phyloP scores from a whole-genome alignment of 2,329 filamentous ascomycete species.

The Amylocarpus encephaloides region DNA sequence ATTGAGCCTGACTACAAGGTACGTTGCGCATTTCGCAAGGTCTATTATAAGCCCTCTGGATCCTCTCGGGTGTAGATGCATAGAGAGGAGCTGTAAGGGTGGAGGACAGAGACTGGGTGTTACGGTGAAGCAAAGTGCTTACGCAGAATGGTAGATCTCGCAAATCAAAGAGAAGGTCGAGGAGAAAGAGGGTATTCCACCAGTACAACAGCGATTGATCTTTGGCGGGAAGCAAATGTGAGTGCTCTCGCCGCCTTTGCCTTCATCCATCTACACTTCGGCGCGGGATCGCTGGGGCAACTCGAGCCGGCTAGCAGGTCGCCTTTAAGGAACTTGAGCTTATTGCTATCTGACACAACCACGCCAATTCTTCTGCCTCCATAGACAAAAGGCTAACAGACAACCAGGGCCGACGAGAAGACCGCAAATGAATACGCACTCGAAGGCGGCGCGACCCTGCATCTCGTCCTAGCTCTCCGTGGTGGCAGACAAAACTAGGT shows the following conservation, averaged over 20 bases:
- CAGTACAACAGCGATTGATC: slow-evolving; percentile 92
- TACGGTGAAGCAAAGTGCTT: not conserved
- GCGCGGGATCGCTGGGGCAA: not conserved
- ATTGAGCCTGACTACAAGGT: slow-evolving; percentile 95
- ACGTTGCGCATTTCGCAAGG: slow-evolving; percentile 12
- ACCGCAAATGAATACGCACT: slow-evolving; percentile 85
- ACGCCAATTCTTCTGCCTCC: no score
- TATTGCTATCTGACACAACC: no score
- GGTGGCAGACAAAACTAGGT: slow-evolving; percentile 48
- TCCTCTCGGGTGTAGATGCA: no score
- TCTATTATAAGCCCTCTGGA: no score
- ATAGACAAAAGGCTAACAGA: not conserved
- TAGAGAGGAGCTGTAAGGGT: not conserved
- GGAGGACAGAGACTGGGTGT: not conserved
- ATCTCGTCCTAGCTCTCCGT: slow-evolving; percentile 89
- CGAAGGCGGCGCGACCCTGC: slow-evolving; percentile 85
- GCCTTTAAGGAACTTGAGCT: no score
- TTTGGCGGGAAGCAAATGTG: slow-evolving; percentile 98
- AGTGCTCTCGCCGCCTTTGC: slow-evolving; percentile 23
- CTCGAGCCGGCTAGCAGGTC: no score
- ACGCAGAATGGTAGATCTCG: slow-evolving; percentile 57
- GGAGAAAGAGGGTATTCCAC: slow-evolving; percentile 97
- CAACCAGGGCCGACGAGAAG: slow-evolving; percentile 81
- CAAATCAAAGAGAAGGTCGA: slow-evolving; percentile 99
- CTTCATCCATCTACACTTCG: not conserved